Base-by-base conservation (phyloP, 352 stramenopile genomes). In the Globisporangium okanoganense region DNA sequence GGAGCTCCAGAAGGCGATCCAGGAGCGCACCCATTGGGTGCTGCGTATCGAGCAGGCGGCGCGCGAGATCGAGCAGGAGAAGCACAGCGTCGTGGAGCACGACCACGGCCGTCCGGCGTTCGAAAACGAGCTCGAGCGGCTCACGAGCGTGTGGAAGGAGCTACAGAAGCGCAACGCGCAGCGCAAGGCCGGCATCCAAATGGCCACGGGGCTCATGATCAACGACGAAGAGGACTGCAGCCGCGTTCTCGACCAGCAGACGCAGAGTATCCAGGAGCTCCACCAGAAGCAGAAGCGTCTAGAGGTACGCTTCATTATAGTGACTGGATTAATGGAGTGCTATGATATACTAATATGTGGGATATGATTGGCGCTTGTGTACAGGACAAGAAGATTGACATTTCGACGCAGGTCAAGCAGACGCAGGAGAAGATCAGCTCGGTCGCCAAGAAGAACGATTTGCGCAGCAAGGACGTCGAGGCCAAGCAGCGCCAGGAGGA, bases 161-260 rank as follows among this genome's bases (percentile, higher is more conserved):
- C 73, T 89, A 25, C 84, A 93, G 67, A 76, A 80, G 62, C 75
- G 66, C 35, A 91, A 93, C 27, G 84, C 84, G 4, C 78, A 84
- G 36, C 78, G 84, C 40, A 93, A 89, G 48, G 79, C 81, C 0
- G 67, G 72, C 35, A 81, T 93, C 47, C 84, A 91, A 44, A 79
- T 93, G 64, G 60, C 81, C 5, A 91, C 79, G 6, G 68, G 70
- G 6, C 66, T 88, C 36, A 79, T 88, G 75, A 77, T 93, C 67
- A 91, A 87, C 53, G 81, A 89, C 63, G 84, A 93, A 54, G 78
- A 90, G n/a, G 84, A 93, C 64, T 91, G 84, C 59, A 69, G 57
- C 18, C 79, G 81, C 18, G 73, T 91, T n/a, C 64, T 93, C 18
- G 79, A 90, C 48, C 70, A 76, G 38, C 84, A 93, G 65, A 91